phyloP scores from a whole-genome alignment of 2,329 filamentous ascomycete species.

The Byssothecium circinans region DNA sequence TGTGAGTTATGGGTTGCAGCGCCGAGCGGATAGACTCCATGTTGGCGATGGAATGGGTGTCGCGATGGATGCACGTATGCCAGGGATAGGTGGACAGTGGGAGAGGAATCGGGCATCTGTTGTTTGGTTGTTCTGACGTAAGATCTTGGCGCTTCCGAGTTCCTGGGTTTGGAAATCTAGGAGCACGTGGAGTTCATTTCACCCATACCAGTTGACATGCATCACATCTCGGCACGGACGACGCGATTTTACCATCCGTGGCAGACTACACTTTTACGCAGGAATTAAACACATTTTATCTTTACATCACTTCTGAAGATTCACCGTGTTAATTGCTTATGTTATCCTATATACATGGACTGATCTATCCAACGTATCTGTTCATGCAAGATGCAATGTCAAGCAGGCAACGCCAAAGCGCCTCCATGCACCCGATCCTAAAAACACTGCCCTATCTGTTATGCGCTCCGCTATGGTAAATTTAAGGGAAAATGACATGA shows the following conservation, averaged over 20 bases:
- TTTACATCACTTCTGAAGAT: background rate
- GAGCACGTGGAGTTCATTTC: too few relatives aligned
- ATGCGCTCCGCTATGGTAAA: background rate
- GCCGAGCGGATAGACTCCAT: slow-evolving; percentile 51
- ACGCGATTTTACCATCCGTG: too few relatives aligned
- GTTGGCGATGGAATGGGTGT: slow-evolving; percentile 10
- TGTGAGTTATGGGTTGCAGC: slow-evolving; percentile 50
- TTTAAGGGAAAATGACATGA: slow-evolving; percentile 2
- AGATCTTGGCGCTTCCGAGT: slow-evolving; percentile 4
- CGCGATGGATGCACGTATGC: background rate
- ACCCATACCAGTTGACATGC: too few relatives aligned
- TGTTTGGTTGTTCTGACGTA: slow-evolving; percentile 5
- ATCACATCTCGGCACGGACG: too few relatives aligned
- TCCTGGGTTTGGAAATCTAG: background rate
- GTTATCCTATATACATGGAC: background rate
- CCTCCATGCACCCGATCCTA: background rate
- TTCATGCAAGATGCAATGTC: slow-evolving; percentile 2
- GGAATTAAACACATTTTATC: too few relatives aligned
- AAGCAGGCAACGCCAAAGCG: background rate
- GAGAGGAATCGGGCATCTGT: too few relatives aligned
- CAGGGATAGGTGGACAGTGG: too few relatives aligned
- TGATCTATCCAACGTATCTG: background rate
- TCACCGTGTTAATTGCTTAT: background rate
- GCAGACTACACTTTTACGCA: too few relatives aligned
- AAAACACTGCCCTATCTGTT: background rate